Conservation (phyloP, 2,329 filamentous ascomycete species). For the Microdochium paspali region DNA sequence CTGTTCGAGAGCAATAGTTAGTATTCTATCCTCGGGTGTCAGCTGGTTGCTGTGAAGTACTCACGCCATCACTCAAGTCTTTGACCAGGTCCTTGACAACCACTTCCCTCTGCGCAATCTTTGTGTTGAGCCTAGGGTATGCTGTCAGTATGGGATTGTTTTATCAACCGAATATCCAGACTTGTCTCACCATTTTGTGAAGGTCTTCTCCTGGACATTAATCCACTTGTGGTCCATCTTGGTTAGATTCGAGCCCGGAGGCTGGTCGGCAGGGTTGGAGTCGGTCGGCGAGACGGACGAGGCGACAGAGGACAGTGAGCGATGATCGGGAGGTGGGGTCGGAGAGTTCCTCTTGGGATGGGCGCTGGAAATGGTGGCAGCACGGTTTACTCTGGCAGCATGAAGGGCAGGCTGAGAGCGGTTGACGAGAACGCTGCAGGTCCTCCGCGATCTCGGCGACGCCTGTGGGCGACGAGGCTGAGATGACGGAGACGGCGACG, state of each 20-base stretch:
- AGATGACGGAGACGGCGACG: conserved; percentile 1
- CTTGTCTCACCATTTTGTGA: conserved; percentile 78
- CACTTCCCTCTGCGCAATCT: conserved; percentile 69
- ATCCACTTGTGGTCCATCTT: conserved; percentile 64
- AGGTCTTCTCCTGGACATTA: conserved; percentile 94
- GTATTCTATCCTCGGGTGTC: not conserved
- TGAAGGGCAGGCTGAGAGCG: conserved; percentile 28
- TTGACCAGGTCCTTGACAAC: conserved; percentile 79
- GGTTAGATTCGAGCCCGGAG: conserved; percentile 27
- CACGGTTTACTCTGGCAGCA: conserved; percentile 36
- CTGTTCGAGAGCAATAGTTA: conserved; percentile 22
- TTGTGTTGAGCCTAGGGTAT: conserved; percentile 77
- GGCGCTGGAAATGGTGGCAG: conserved; percentile 24
- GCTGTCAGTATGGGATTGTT: too few species aligned
- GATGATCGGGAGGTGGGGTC: conserved; percentile 18
- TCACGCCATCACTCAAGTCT: conserved; percentile 88
- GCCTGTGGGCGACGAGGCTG: not conserved
- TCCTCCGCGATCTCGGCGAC: conserved; percentile 10
- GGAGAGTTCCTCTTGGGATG: conserved; percentile 14
- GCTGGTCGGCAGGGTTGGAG: conserved; percentile 31
- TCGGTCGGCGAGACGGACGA: conserved; percentile 27
- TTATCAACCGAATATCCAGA: not conserved
- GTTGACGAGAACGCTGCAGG: conserved; percentile 9
- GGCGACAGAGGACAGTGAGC: conserved; percentile 22
- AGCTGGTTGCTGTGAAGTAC: conserved; percentile 23